Conservation (phyloP, 164 flowering plant species). For the Kalanchoe fedtschenkoi region DNA sequence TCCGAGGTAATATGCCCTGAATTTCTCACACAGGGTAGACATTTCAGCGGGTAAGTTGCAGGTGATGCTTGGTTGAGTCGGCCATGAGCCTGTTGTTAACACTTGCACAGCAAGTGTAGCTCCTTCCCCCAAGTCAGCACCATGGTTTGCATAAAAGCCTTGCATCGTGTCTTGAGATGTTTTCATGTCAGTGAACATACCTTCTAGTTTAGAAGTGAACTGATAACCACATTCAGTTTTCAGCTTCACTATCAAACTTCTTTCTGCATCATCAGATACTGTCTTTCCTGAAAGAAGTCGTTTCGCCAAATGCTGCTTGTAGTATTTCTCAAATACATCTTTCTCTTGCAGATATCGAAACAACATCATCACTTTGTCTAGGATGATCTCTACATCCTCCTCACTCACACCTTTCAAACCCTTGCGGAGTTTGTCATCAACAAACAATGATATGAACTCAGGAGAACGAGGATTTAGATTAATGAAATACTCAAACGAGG, state of each 20-base stretch:
- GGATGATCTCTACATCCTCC: constrained; percentile 36
- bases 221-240: constrained; percentile 46
- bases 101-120: constrained; percentile 47
- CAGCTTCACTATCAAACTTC: constrained; percentile 39
- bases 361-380: constrained; percentile 43
- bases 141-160: constrained; percentile 30
- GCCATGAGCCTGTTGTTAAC: constrained; percentile 50
- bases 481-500: constrained; percentile 82
- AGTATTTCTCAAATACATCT: constrained; percentile 43
- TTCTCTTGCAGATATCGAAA: constrained; percentile 51
- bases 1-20: constrained; percentile 37
- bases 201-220: constrained; percentile 41
- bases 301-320: constrained; percentile 42
- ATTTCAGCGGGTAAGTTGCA: constrained; percentile 65
- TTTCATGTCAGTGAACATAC: constrained; percentile 74
- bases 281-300: constrained; percentile 38
- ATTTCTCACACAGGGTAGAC: constrained; percentile 34
- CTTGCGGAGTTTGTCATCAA: constrained; percentile 38
- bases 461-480: constrained; percentile 78
- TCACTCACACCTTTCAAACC: constrained; percentile 38
- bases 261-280: constrained; percentile 40
- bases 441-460: constrained; percentile 40
- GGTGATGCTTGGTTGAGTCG: constrained; percentile 29
- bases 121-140: constrained; percentile 48
- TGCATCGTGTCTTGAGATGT: constrained; percentile 59